Evolutionary conservation across 116 monocot genomes (phyloP), one percentile per base, ranked within the genome.

Genomic region (Dioscorea cayenensis): DNA sequence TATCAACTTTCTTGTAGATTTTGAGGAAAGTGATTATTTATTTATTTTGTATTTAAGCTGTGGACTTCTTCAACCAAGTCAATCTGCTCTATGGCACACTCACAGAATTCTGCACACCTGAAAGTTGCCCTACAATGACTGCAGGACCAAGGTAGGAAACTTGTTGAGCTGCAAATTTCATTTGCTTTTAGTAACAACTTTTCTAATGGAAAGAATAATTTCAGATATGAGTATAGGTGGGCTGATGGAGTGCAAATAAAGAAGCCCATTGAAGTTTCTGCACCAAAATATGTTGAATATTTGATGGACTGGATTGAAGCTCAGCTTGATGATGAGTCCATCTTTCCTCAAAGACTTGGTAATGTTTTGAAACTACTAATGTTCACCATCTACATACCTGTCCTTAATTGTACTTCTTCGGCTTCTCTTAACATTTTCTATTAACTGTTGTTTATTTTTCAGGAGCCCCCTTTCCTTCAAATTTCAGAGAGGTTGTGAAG

Each of bases 291-390:
- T 82, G 95, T 95, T 58, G 95, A 95, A 64, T 95, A 87, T 79
- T 76, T 95, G 76, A 95, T 95, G 95, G 95, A 95, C 21, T 95
- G 95, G 95, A 95, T 95, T 84, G 95, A 95, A 86, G 79, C 70
- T 80, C 95, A 92, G 73, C 85, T 95, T 66, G 95, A 95, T 71
- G 81, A 95, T 71, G 95, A 95, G 79, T 92, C 95, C 37, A 85
- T 95, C 71, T 95, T 95, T 71, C 95, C 95, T 70, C 92, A 95
- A 72, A 89, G 71, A 72, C 87, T 95, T 66, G 95, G 95, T 95
- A 83, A 36, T 67, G 51, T 29, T 71, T 74, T 64, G 60, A 32
- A 55, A 58, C 2, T 16, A 7, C 1, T 5, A 16, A 29, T 9
- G 17, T 58, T 32, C 52, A 27, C 1, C 1, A 36, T 13, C 28